Evolutionary conservation across 352 stramenopile genomes (phyloP).

Genomic region (Phytopythium vexans): DNA sequence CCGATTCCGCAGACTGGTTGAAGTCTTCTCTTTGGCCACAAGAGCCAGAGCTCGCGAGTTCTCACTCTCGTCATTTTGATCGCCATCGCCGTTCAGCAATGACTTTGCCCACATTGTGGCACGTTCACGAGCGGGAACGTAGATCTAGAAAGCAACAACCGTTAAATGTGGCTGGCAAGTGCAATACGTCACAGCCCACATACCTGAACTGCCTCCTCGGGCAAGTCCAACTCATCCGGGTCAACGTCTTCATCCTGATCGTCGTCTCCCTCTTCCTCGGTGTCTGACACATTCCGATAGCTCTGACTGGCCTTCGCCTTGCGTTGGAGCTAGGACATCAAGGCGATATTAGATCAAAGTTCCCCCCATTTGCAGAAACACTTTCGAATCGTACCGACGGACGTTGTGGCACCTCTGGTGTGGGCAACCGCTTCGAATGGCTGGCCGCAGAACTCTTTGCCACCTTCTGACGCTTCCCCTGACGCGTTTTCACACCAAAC

Average conservation of each 20-base stretch:
- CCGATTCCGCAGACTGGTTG: conserved; percentile 5
- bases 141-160: conserved; percentile 26
- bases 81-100: conserved; percentile 41
- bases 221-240: conserved; percentile 42
- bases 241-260: conserved; percentile 36
- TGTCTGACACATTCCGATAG: conserved; percentile 32
- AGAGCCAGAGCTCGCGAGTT: conserved; percentile 21
- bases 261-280: conserved; percentile 33
- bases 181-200: background rate
- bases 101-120: conserved; percentile 74
- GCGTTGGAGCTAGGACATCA: conserved; percentile 27
- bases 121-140: conserved; percentile 65
- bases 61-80: conserved; percentile 15
- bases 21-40: conserved; percentile 22
- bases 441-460: conserved; percentile 6
- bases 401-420: conserved; percentile 10
- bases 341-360: background rate
- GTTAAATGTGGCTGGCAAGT: no score
- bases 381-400: conserved; percentile 7
- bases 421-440: no score
- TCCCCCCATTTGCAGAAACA: background rate
- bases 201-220: conserved; percentile 23
- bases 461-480: conserved; percentile 4
- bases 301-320: conserved; percentile 42
- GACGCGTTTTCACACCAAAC: background rate